Percentiles rank a stretch among this genome's conserved stretches.
Conservation (phyloP, 208 protist genomes). For the Spongospora subterranea region DNA sequence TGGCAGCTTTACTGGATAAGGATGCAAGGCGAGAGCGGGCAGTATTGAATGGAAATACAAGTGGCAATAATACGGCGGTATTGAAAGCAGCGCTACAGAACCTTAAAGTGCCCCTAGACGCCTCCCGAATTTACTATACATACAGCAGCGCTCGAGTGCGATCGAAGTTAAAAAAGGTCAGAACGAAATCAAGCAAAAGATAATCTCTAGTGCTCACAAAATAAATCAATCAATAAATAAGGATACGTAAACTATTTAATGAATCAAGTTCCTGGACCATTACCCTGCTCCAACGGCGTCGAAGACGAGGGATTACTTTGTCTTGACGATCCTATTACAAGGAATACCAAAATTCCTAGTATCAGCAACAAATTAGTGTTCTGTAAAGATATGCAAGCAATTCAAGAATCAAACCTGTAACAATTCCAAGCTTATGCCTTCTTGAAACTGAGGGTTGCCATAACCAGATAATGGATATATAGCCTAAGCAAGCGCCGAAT, state of each 20-base stretch:
- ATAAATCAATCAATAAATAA: neutral
- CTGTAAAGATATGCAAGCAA: too few relatives aligned
- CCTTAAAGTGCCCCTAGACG: neutral
- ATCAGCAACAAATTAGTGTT: too few relatives aligned
- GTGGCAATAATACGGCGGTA: neutral
- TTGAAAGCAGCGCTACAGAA: slow-evolving; percentile 38
- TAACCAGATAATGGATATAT: slow-evolving; percentile 33
- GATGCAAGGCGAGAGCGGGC: neutral
- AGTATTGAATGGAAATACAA: neutral
- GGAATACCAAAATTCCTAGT: neutral
- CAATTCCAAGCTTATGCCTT: slow-evolving; percentile 37
- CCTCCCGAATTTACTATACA: neutral
- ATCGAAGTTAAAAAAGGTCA: neutral
- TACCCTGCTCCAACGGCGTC: neutral
- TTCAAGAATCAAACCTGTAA: neutral
- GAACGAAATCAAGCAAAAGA: neutral
- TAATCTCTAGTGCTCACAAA: neutral
- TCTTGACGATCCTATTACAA: neutral
- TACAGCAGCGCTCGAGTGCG: slow-evolving; percentile 4
- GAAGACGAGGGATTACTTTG: neutral
- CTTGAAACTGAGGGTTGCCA: slow-evolving; percentile 35
- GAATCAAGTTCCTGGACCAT: neutral
- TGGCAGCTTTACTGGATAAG: slow-evolving; percentile 30
- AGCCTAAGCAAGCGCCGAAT: slow-evolving; percentile 35
- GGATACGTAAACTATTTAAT: neutral